Conservation (phyloP, 2,329 filamentous ascomycete genomes). For the Zymoseptoria tritici region DNA sequence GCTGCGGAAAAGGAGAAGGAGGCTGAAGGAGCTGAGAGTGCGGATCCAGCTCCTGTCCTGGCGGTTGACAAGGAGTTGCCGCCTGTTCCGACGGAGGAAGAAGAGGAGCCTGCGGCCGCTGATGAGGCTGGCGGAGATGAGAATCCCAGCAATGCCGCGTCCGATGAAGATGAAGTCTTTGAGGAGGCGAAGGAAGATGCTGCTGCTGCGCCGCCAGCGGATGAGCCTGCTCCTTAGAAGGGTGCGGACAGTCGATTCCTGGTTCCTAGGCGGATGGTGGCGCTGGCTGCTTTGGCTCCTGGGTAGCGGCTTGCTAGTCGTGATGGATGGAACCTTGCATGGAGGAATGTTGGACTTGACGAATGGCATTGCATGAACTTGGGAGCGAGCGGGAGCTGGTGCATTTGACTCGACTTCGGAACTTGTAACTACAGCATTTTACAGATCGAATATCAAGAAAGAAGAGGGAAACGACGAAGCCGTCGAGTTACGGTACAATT, state of each 20-base stretch:
- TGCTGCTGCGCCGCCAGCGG: background rate
- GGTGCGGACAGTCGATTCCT: background rate
- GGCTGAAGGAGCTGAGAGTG: conserved; percentile 18
- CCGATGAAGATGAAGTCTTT: conserved; percentile 3
- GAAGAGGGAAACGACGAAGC: background rate
- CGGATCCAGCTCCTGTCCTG: background rate
- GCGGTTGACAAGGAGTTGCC: background rate
- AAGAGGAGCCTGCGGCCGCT: conserved; percentile 2
- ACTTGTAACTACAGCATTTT: background rate
- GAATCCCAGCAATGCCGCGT: conserved; percentile 2
- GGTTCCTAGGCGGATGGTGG: background rate
- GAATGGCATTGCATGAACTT: background rate
- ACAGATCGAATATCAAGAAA: background rate
- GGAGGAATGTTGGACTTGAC: background rate
- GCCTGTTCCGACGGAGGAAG: conserved; percentile 7
- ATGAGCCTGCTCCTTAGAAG: background rate
- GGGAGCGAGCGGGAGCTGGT: background rate
- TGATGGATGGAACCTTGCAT: no score
- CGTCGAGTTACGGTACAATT: background rate
- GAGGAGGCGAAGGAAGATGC: conserved; percentile 7
- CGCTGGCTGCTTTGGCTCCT: background rate
- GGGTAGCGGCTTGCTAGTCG: no score
- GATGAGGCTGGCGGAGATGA: background rate
- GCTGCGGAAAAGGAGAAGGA: conserved; percentile 16
- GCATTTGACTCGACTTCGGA: background rate